Evolutionary conservation across 2,329 filamentous ascomycete genomes (phyloP).

Genomic region (Trichophyton simii): DNA sequence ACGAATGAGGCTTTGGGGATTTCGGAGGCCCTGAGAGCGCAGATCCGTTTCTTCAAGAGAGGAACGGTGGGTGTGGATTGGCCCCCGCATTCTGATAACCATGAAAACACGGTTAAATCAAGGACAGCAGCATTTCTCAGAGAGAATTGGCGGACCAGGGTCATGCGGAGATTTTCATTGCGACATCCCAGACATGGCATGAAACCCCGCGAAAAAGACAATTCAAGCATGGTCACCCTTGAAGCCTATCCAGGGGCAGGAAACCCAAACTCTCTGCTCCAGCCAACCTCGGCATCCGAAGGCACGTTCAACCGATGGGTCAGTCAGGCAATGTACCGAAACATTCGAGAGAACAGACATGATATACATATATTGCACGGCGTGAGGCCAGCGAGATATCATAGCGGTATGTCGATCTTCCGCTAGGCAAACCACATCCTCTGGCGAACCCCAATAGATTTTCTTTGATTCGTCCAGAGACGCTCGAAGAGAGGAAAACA

Average conservation of each 20-base stretch:
- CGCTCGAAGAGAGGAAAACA: neutral
- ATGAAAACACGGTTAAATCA: neutral
- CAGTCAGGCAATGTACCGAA: neutral
- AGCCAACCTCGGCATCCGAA: neutral
- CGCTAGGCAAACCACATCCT: neutral
- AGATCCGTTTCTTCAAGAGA: neutral
- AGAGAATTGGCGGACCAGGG: neutral
- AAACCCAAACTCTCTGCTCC: neutral
- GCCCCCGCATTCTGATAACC: neutral
- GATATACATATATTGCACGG: neutral
- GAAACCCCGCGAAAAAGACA: neutral
- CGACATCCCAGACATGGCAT: neutral
- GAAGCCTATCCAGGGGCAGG: conserved; percentile 1
- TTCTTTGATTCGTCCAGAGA: neutral
- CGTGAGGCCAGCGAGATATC: neutral
- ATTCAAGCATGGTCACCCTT: neutral
- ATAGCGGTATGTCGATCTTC: conserved; percentile 1
- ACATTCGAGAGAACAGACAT: neutral
- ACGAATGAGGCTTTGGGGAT: neutral
- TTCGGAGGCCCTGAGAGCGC: neutral
- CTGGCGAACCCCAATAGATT: neutral
- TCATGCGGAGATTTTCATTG: neutral
- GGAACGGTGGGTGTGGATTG: neutral
- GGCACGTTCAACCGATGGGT: neutral
- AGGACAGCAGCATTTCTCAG: neutral